These are phyloP conservation scores for Crataegus laevigata DNA, from an alignment of 306 rosid species.

Conservation along the genomic window DNA sequence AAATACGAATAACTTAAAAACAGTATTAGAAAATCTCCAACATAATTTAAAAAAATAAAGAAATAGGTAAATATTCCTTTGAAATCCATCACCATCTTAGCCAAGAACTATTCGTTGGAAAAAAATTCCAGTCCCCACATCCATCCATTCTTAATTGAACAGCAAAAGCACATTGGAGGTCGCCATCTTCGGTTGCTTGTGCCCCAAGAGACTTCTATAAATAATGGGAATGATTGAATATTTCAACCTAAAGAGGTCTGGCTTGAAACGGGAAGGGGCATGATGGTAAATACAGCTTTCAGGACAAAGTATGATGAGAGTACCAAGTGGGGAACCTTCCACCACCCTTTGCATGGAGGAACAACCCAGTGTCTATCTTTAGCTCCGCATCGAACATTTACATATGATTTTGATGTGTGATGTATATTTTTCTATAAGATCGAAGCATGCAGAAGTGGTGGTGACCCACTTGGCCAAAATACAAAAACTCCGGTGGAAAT, in stretches of 20 bases:
- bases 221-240: neutral
- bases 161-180: neutral
- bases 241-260: neutral
- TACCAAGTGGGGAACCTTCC: neutral
- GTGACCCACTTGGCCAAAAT: constrained; percentile 5
- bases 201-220: neutral
- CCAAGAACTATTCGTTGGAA: neutral
- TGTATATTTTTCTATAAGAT: constrained; percentile 1
- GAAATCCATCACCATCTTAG: neutral
- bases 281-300: neutral
- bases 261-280: neutral
- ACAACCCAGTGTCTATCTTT: constrained; percentile 60
- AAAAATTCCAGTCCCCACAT: neutral
- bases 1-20: too few relatives aligned
- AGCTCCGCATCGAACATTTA: constrained; percentile 24
- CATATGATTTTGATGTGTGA: constrained; percentile 32
- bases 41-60: neutral
- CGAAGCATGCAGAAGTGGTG: constrained; percentile 27
- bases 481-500: neutral
- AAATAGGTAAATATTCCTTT: neutral
- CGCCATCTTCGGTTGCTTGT: neutral
- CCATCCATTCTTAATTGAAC: neutral
- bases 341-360: constrained; percentile 27
- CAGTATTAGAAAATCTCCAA: neutral
- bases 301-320: neutral